Evolutionary conservation across 2,329 filamentous ascomycete species (phyloP), one percentile per base, ranked within the genome.

Genomic region (Ilyonectria robusta): DNA sequence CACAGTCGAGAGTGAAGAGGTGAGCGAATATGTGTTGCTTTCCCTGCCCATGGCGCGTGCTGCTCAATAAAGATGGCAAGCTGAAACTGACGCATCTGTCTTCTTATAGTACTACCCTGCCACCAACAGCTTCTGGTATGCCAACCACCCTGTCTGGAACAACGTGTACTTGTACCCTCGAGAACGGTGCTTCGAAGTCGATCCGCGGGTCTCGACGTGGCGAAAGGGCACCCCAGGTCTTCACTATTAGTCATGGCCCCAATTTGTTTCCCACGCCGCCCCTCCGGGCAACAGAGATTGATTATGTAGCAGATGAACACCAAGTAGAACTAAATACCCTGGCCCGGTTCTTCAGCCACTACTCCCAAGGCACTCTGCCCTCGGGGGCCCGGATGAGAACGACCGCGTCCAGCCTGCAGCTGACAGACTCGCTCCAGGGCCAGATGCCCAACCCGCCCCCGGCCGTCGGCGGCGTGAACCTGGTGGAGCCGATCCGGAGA

Each of bases 61-160:
- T 53, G 5, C 17, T 7, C 6, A 21, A 53, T 6, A 33, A 53
- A 33, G 17, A 19, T 26, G 13, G 17, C 19, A 29, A 31, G 29
- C 48, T 53, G 29, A 37, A 37, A 53, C 48, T 33, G 21, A 26
- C 48, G 35, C 35, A 37, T 35, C 33, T 35, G 33, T 35, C 31
- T 48, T 42, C 29, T 50, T 57, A 51, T 54, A 63, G 57, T 65
- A 65, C 57, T 65, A 44, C 13, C 56, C 50, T 31, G 48, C 57
- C 31, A 60, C 50, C 31, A 19, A 60, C 26, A 56, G 48, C 35
- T 55, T 50, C 62, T 65, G 62, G 57, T 56, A 55, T 42, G 57
- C 57, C 29, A 60, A 56, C 56, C 62, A 65, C 53, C 48, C 62
- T 46, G 53, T 65, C 33, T 60, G 62, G 53, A 55, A 55, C 50